Evolutionary conservation across 306 rosid genomes (phyloP).

Genomic region (Medicago ruthenica): DNA sequence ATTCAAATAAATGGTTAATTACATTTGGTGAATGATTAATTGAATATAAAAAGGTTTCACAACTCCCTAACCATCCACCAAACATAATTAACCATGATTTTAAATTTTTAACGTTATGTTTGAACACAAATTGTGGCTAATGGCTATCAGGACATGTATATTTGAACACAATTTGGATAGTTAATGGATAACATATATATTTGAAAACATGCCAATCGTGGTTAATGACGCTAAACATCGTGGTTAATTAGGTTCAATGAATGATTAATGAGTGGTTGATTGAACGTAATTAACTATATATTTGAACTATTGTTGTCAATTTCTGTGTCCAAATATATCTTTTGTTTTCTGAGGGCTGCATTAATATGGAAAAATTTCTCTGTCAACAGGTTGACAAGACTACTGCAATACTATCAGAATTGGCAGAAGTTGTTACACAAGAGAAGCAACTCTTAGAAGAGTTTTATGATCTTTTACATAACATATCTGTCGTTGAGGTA

Average conservation of each 20-base stretch:
- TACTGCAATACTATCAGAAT: slow-evolving; percentile 56
- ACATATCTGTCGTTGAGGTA: slow-evolving; percentile 65
- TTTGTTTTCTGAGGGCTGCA: neutral
- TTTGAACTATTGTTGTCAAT: neutral
- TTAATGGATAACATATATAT: no score
- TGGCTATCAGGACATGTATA: no score
- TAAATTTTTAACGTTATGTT: no score
- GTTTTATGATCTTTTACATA: slow-evolving; percentile 55
- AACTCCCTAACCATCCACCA: neutral
- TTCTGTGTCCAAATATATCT: neutral
- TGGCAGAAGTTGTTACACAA: slow-evolving; percentile 68
- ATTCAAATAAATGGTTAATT: neutral
- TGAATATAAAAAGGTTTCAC: neutral
- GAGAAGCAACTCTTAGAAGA: slow-evolving; percentile 72
- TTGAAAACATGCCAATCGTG: neutral
- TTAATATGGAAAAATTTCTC: slow-evolving; percentile 28
- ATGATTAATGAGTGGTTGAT: no score
- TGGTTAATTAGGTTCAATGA: neutral
- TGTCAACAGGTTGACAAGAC: slow-evolving; percentile 59
- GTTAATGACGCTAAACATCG: neutral
- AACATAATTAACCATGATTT: neutral
- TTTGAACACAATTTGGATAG: no score
- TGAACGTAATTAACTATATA: neutral
- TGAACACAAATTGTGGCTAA: no score
- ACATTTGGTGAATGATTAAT: neutral